These are phyloP conservation scores for Copromyces sp. DNA, from an alignment of 495 filamentous ascomycete genomes.

Conservation along the genomic window DNA sequence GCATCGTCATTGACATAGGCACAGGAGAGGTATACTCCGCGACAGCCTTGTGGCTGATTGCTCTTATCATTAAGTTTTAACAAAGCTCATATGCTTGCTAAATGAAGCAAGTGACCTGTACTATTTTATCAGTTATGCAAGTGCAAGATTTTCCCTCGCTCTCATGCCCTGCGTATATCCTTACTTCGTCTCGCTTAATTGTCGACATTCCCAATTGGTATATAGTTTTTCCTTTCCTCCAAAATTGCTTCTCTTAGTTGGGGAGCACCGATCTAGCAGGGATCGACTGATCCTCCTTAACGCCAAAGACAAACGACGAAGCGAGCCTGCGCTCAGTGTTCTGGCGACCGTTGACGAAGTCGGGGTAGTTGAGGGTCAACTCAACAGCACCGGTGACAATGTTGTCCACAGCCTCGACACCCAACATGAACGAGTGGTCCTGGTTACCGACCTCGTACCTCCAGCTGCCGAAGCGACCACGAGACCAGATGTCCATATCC, in stretches of 20 bases:
- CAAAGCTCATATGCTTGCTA: background rate
- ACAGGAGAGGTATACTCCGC: background rate
- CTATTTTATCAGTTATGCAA: background rate
- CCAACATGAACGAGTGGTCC: slow-evolving; percentile 98
- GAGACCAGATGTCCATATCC: slow-evolving; percentile 83
- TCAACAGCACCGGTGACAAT: slow-evolving; percentile 92
- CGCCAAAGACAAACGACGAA: slow-evolving; percentile 44
- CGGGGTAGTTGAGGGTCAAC: slow-evolving; percentile 96
- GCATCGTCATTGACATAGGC: background rate
- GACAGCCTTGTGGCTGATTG: background rate
- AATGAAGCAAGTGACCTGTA: background rate
- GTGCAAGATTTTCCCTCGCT: background rate
- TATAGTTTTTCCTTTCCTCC: background rate
- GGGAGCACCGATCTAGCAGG: slow-evolving; percentile 16
- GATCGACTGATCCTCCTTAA: slow-evolving; percentile 16
- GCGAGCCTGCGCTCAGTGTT: slow-evolving; percentile 84
- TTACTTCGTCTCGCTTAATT: background rate
- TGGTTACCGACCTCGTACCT: slow-evolving; percentile 92
- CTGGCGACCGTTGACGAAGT: slow-evolving; percentile 88
- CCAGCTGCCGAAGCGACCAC: slow-evolving; percentile 97
- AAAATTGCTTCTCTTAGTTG: slow-evolving; percentile 1
- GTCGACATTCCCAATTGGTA: background rate
- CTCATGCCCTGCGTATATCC: background rate
- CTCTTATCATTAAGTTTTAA: background rate
- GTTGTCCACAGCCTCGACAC: slow-evolving; percentile 92